Base-by-base conservation (phyloP, 495 filamentous ascomycete genomes). In the Penicillium waksmanii region DNA sequence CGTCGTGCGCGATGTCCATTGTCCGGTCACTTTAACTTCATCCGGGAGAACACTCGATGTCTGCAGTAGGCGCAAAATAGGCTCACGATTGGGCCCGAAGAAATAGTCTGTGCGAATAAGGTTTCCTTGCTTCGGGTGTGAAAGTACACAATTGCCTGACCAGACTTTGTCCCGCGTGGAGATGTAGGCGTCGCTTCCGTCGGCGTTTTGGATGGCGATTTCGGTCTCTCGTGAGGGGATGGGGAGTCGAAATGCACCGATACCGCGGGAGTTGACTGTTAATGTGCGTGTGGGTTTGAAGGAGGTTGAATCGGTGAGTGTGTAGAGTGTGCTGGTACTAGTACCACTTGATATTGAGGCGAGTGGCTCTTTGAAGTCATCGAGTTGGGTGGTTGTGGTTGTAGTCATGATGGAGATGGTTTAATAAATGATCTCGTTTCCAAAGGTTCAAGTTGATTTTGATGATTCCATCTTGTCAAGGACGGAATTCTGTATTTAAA, bases 41-140 rank as follows among this genome's bases (percentile, higher is more conserved):
- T 57, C 55, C 2, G 55, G 25, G 2, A 46, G 5, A 3, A 55
- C 50, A 46, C 38, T 35, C 4, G 64, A 48, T 19, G 47, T 46
- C 23, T 67, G 69, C 19, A 74, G 54, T 1, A 69, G n/a, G 4
- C 65, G 60, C 13, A 77, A 43, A 2, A 69, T 25, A 8, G 74
- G 67, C 58, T 71, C 61, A 7, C 72, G 69, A 25, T 70, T 70
- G 12, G 81, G 82, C 1, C 80, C 81, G 62, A 80, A 83, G 56
- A 74, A 75, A 66, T 84, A 85, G 2, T 72, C 78, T 1, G 81
- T 83, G 4, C 61, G 71, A 51, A 73, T 71, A 3, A 81, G 47
- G 47, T 34, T 51, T 7, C 65, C 72, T 35, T 49, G 50, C 18
- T 62, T 63, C 7, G 65, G 64, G 57, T 61, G 61, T 8, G 64